Evolutionary conservation across 495 filamentous ascomycete species (phyloP).

Genomic region (Lasiosphaeria hispida): DNA sequence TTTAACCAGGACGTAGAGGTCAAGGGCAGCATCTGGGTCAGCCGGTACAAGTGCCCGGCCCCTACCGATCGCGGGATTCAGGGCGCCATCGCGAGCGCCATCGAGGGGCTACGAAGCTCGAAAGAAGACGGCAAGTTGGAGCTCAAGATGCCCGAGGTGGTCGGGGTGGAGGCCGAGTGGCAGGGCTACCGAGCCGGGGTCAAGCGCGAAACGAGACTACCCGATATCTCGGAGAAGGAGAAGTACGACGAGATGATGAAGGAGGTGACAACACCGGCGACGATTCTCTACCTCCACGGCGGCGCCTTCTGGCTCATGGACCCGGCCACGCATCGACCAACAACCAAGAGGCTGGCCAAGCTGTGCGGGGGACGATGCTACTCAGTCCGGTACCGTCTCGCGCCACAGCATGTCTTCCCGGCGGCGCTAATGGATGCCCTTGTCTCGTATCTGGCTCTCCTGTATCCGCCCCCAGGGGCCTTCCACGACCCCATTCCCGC

Average conservation of each 20-base stretch:
- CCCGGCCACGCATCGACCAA: slow-evolving; percentile 60
- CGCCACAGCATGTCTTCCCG: slow-evolving; percentile 82
- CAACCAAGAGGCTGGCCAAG: slow-evolving; percentile 49
- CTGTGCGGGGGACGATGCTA: slow-evolving; percentile 59
- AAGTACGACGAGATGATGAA: slow-evolving; percentile 72
- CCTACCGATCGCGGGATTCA: slow-evolving; percentile 51
- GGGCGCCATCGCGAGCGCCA: slow-evolving; percentile 59
- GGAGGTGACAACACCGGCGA: slow-evolving; percentile 64
- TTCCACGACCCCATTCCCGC: slow-evolving; percentile 68
- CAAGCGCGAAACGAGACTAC: slow-evolving; percentile 50
- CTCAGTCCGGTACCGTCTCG: slow-evolving; percentile 81
- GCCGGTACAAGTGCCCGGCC: slow-evolving; percentile 57
- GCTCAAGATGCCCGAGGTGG: slow-evolving; percentile 49
- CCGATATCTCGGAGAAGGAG: slow-evolving; percentile 59
- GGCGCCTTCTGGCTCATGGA: slow-evolving; percentile 84
- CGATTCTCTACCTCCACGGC: slow-evolving; percentile 84
- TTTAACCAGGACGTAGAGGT: slow-evolving; percentile 62
- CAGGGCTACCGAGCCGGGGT: slow-evolving; percentile 67
- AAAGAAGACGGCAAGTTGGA: slow-evolving; percentile 40
- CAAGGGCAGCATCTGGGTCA: slow-evolving; percentile 80
- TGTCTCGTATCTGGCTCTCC: slow-evolving; percentile 74
- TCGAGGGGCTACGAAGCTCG: slow-evolving; percentile 58
- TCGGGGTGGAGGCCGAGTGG: slow-evolving; percentile 80
- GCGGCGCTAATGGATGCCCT: slow-evolving; percentile 81
- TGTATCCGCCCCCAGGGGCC: slow-evolving; percentile 73